Evolutionary conservation across 164 flowering plant species (phyloP).

Genomic region (Magnolia changhungtana): DNA sequence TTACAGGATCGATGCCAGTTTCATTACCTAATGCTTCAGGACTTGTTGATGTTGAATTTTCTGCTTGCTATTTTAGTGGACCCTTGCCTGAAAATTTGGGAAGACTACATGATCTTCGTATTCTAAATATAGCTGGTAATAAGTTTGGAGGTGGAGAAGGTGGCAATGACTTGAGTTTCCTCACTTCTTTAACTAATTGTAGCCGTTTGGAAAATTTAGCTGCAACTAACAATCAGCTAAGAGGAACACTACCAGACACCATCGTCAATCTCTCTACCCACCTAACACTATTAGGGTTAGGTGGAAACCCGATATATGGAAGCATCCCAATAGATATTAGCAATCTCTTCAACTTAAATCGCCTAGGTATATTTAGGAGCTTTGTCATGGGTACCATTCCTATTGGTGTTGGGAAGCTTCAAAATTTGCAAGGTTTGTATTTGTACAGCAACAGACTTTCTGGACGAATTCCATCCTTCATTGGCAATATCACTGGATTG

Average conservation of each 20-base stretch:
- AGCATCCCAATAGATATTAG: slow-evolving; percentile 16
- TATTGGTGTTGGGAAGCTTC: slow-evolving; percentile 16
- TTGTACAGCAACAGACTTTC: slow-evolving; percentile 15
- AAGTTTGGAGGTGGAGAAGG: slow-evolving; percentile 18
- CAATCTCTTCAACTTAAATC: slow-evolving; percentile 18
- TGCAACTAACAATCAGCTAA: slow-evolving; percentile 21
- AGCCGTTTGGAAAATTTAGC: slow-evolving; percentile 16
- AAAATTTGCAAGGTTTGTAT: slow-evolving; percentile 2
- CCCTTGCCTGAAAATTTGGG: slow-evolving; percentile 15
- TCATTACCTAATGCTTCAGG: slow-evolving; percentile 31
- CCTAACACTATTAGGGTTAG: slow-evolving; percentile 26
- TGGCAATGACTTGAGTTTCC: slow-evolving; percentile 24
- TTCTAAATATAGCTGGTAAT: slow-evolving; percentile 12
- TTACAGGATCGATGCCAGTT: slow-evolving; percentile 24
- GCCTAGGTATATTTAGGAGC: slow-evolving; percentile 4
- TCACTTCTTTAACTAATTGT: slow-evolving; percentile 30
- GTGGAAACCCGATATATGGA: slow-evolving; percentile 14
- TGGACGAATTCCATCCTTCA: slow-evolving; percentile 22
- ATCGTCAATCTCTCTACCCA: slow-evolving; percentile 44
- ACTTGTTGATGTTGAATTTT: slow-evolving; percentile 14
- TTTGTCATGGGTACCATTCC: slow-evolving; percentile 26
- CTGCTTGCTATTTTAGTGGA: slow-evolving; percentile 22
- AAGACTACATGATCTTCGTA: slow-evolving; percentile 2
- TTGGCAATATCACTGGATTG: slow-evolving; percentile 25
- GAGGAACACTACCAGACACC: slow-evolving; percentile 2